Conservation (phyloP, 768 basidiomycete genomes). For the Pleurotus ostreatus region DNA sequence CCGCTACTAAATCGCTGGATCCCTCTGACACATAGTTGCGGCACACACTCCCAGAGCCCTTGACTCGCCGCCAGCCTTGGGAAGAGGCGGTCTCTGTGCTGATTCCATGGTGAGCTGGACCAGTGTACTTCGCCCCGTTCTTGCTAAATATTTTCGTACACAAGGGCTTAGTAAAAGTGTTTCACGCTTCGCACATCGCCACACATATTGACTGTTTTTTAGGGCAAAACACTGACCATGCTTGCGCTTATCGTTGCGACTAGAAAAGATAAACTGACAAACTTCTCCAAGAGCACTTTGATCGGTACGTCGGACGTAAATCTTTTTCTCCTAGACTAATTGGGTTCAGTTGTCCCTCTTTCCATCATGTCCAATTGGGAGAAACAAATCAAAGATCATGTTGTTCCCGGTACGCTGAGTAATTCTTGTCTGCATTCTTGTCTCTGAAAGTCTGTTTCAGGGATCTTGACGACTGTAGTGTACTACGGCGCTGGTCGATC, state of each 20-base stretch:
- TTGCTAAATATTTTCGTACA: not conserved
- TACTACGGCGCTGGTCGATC: slow-evolving; percentile 74
- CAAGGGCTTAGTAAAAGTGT: slow-evolving; percentile 39
- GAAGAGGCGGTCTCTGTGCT: slow-evolving; percentile 82
- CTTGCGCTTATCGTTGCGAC: slow-evolving; percentile 78
- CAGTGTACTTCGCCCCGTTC: not conserved
- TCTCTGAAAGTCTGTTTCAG: not conserved
- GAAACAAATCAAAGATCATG: slow-evolving; percentile 77
- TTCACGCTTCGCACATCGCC: slow-evolving; percentile 21
- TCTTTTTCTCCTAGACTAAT: not conserved
- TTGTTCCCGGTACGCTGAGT: slow-evolving; percentile 45
- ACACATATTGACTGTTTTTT: slow-evolving; percentile 35
- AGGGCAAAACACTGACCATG: slow-evolving; percentile 93
- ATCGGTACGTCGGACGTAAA: slow-evolving; percentile 51
- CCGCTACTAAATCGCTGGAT: not conserved
- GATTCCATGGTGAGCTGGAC: slow-evolving; percentile 72
- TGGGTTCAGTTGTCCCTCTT: slow-evolving; percentile 63
- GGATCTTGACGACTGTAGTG: slow-evolving; percentile 31
- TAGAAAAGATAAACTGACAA: slow-evolving; percentile 52
- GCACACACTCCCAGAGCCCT: slow-evolving; percentile 72
- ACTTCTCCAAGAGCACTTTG: slow-evolving; percentile 66
- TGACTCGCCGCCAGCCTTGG: slow-evolving; percentile 51
- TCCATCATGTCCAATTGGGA: slow-evolving; percentile 89
- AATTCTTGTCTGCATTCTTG: not conserved
- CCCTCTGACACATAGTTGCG: slow-evolving; percentile 44